Evolutionary conservation across 345 rosid genomes (phyloP), one percentile per base, ranked within the genome.

Genomic region (Geranium brycei): DNA sequence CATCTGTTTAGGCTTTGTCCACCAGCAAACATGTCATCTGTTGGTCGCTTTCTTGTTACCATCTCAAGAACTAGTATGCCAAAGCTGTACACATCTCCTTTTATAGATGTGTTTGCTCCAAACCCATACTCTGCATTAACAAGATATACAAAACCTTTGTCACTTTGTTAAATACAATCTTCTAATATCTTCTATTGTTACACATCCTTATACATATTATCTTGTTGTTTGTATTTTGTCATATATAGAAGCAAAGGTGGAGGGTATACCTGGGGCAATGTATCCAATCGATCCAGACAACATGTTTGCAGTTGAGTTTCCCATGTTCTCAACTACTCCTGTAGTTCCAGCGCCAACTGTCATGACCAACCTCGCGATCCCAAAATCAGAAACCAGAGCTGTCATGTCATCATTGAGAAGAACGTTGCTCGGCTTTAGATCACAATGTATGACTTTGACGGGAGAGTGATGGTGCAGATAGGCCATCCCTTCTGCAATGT

Each of bases 341-440:
- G 62, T 63, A 63, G 67, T 75, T 57, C 82, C 83, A 11, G 62
- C 72, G 3, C 64, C 84, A 5, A 28, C 71, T 12, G 80, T 68
- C 71, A 62, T 74, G 31, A 79, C 71, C 64, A 84, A 58, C 61
- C 81, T 76, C 17, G 86, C 81, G 28, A 79, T 79, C 64, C 89
- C 89, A 17, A 84, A 84, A 68, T 84, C 83, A 4, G 83, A 81
- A 65, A 84, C 86, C 63, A 81, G 62, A 51, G 86, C 84, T 3
- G 86, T 84, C 89, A 81, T 84, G 60, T 84, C 84, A 31, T 81
- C 81, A 2, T 78, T 80, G 62, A 84, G 89, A 76, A 84, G 86
- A 73, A 84, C 76, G 19, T 84, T 82, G 72, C 84, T 84, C 14
- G 86, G 84, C 72, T 84, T 84, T 41, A 84, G 78, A 78, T 84